phyloP scores from a whole-genome alignment of 73 alveolate genomes.

The Tetrahymena elliotti region DNA sequence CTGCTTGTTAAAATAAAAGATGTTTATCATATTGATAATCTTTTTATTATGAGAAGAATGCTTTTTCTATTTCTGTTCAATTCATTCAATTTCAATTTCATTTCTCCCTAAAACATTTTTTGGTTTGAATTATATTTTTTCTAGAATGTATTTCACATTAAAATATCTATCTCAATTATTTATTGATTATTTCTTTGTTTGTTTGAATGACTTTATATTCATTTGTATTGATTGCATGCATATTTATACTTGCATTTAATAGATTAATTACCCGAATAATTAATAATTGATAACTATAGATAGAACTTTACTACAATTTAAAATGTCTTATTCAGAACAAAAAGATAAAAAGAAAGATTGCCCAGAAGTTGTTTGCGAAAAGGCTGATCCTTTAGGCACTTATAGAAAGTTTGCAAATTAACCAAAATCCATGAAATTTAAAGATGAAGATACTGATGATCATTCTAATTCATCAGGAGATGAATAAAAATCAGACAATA shows the following conservation, averaged over 20 bases:
- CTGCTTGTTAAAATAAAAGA: background rate
- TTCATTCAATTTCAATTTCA: too few species aligned
- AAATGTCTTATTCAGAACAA: background rate
- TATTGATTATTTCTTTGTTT: too few species aligned
- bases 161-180: background rate
- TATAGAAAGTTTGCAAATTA: background rate
- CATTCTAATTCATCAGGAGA: background rate
- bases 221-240: too few species aligned
- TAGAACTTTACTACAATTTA: background rate
- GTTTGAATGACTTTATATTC: too few species aligned
- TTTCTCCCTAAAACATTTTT: background rate
- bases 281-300: background rate
- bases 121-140: too few species aligned
- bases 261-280: background rate
- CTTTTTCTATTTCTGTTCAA: too few species aligned
- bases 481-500: background rate
- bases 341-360: background rate
- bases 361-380: background rate
- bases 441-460: background rate
- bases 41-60: too few species aligned
- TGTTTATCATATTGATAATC: background rate
- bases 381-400: background rate
- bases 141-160: background rate
- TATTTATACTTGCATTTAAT: background rate
- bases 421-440: background rate